These are phyloP conservation scores for Fusarium circinatum DNA, from an alignment of 2,329 filamentous ascomycete genomes.

Conservation along the genomic window DNA sequence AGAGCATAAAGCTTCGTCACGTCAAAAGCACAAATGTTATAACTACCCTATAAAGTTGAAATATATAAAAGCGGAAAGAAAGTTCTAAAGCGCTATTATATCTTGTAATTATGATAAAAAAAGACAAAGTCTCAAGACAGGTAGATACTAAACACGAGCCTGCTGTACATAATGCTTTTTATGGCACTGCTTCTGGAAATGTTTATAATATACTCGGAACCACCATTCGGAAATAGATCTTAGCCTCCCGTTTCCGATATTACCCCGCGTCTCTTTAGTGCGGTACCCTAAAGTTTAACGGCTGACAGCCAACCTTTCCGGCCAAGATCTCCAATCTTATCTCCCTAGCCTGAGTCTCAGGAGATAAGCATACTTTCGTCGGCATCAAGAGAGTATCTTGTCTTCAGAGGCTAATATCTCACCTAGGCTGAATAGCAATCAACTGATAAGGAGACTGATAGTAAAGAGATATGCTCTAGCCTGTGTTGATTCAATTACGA, in stretches of 20 bases:
- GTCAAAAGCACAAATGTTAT: accelerated
- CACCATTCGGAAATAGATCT: not conserved
- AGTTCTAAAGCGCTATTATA: accelerated
- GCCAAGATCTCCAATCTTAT: not conserved
- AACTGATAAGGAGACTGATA: not conserved
- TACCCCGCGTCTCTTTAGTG: not conserved
- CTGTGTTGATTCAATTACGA: not conserved
- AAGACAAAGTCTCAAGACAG: accelerated
- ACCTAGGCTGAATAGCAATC: no score
- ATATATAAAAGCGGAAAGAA: accelerated
- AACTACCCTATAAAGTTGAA: not conserved
- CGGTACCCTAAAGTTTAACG: accelerated
- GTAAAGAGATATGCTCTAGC: not conserved
- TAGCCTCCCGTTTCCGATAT: no score
- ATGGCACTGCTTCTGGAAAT: not conserved
- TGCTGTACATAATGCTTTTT: accelerated
- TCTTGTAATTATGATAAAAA: accelerated
- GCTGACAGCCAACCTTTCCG: not conserved
- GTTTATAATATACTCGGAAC: not conserved
- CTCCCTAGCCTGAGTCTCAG: not conserved
- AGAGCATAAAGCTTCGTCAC: accelerated
- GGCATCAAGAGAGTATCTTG: accelerated
- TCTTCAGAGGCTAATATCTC: not conserved
- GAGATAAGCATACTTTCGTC: not conserved
- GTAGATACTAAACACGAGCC: accelerated